These are phyloP conservation scores for Phytophthora rubi DNA, from an alignment of 352 stramenopile species.

Conservation along the genomic window DNA sequence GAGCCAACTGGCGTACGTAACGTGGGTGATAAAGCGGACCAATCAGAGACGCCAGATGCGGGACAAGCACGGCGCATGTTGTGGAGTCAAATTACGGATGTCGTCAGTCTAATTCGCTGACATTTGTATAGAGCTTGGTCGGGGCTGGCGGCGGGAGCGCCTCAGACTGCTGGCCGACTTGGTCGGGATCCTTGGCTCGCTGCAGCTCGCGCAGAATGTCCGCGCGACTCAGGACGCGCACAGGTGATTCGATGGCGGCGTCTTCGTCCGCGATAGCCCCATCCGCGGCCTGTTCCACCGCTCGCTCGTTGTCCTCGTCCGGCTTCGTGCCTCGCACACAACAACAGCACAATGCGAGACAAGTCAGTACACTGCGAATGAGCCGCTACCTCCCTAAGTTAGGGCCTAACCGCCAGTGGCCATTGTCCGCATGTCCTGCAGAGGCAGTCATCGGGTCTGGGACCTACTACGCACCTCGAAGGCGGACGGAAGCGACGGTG, in stretches of 20 bases:
- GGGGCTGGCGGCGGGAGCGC: slow-evolving; percentile 1
- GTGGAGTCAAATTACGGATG: slow-evolving; percentile 10
- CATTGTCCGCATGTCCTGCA: slow-evolving; percentile 2
- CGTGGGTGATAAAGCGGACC: slow-evolving; percentile 2
- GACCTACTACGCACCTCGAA: slow-evolving; percentile 28
- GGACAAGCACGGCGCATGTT: not conserved
- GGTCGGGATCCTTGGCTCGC: not conserved
- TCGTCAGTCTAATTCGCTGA: slow-evolving; percentile 51
- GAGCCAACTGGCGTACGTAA: slow-evolving; percentile 11
- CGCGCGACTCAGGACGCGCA: slow-evolving; percentile 54
- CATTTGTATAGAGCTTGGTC: slow-evolving; percentile 40
- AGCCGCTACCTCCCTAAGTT: not conserved
- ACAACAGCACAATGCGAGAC: slow-evolving; percentile 32
- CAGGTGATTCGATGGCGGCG: slow-evolving; percentile 7
- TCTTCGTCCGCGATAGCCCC: slow-evolving; percentile 4
- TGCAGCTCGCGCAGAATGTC: slow-evolving; percentile 64
- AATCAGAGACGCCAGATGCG: not conserved
- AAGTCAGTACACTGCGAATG: slow-evolving; percentile 15
- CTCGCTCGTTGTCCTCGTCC: slow-evolving; percentile 26
- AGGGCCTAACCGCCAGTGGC: not conserved
- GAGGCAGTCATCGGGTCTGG: too few relatives aligned
- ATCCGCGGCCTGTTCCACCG: not conserved
- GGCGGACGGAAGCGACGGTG: slow-evolving; percentile 58
- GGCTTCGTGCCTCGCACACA: slow-evolving; percentile 16
- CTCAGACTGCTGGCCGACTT: slow-evolving; percentile 2